Conservation (phyloP, 2,329 filamentous ascomycete genomes). For the Cercospora sojina region DNA sequence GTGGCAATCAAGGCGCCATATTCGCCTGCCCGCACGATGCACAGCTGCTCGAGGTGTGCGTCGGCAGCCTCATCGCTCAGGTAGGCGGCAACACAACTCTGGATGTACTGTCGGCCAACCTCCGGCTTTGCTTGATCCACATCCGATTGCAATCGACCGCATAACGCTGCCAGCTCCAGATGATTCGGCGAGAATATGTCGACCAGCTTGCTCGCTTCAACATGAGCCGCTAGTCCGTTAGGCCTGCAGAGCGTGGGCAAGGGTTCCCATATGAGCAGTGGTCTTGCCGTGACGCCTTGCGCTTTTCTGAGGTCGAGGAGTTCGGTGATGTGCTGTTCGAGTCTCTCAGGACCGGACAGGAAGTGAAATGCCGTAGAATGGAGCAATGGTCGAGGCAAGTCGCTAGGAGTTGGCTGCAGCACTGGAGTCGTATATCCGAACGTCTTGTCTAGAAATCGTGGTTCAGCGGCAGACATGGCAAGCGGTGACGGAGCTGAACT, state of each 20-base stretch:
- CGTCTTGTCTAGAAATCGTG: constrained; percentile 11
- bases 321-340: constrained; percentile 23
- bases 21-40: constrained; percentile 30
- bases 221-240: constrained; percentile 24
- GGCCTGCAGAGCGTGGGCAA: constrained; percentile 31
- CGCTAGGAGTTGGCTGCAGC: constrained; percentile 12
- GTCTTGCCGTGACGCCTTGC: constrained; percentile 9
- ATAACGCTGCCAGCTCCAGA: constrained; percentile 31
- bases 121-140: not conserved
- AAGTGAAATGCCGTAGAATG: constrained; percentile 28
- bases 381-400: constrained; percentile 18
- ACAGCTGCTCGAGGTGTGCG: constrained; percentile 15
- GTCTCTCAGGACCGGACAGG: constrained; percentile 27
- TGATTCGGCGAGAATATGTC: constrained; percentile 38
- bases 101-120: constrained; percentile 24
- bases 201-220: constrained; percentile 23
- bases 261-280: constrained; percentile 34
- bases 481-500: not conserved
- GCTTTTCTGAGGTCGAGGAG: constrained; percentile 13
- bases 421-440: constrained; percentile 18
- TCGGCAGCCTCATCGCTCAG: constrained; percentile 15
- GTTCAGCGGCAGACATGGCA: not conserved
- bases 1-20: constrained; percentile 31
- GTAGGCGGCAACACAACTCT: constrained; percentile 27
- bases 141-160: constrained; percentile 18